Evolutionary conservation across 2,329 filamentous ascomycete species (phyloP).

Genomic region (Endothia cerciana): DNA sequence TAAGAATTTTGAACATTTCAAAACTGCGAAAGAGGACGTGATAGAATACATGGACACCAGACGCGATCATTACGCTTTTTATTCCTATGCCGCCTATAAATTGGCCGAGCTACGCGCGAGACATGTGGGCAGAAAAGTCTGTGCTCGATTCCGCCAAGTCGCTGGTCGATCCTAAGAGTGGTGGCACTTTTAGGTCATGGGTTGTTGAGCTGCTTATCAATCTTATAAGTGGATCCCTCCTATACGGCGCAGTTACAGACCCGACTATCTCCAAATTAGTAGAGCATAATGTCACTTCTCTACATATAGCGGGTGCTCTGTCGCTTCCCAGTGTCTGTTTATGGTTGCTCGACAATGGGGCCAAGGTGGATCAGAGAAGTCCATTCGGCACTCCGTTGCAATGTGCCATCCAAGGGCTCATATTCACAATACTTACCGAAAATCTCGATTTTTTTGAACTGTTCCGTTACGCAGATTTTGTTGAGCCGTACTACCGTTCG

Average conservation of each 20-base stretch:
- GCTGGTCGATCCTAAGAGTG: background rate
- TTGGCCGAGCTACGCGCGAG: background rate
- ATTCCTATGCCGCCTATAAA: background rate
- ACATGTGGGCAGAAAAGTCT: background rate
- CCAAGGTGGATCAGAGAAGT: background rate
- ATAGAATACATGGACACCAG: too few species aligned
- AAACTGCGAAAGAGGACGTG: too few species aligned
- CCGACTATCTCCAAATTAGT: conserved; percentile 2
- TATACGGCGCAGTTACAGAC: too few species aligned
- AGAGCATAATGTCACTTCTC: too few species aligned
- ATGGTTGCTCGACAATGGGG: background rate
- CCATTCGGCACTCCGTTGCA: conserved; percentile 3
- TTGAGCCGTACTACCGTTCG: too few species aligned
- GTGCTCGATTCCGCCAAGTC: background rate
- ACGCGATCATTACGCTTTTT: background rate
- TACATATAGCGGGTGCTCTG: conserved; percentile 12
- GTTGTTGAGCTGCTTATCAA: too few species aligned
- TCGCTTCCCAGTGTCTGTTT: background rate
- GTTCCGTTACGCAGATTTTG: too few species aligned
- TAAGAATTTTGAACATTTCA: too few species aligned
- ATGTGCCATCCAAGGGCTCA: conserved; percentile 7
- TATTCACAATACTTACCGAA: too few species aligned
- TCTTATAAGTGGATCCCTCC: too few species aligned
- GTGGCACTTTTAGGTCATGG: conserved; percentile 3
- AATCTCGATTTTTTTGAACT: too few species aligned